Evolutionary conservation across 2,329 filamentous ascomycete genomes (phyloP).

Genomic region (Scedosporium minutisporum): DNA sequence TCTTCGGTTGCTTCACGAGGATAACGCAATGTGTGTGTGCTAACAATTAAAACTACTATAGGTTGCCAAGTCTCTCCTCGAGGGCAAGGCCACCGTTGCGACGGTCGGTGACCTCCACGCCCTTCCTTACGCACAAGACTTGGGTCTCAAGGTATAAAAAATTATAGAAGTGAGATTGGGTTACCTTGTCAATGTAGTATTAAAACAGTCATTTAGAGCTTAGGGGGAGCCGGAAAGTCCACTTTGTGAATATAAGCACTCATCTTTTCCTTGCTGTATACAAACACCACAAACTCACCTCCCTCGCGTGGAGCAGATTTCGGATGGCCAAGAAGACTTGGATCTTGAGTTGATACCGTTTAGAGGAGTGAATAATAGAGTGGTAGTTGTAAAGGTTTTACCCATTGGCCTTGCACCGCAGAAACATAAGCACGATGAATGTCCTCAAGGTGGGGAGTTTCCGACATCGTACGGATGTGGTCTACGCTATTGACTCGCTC

Average conservation of each 20-base stretch:
- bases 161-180: conserved; percentile 4
- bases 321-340: neutral
- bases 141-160: conserved; percentile 86
- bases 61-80: conserved; percentile 80
- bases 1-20: conserved; percentile 3
- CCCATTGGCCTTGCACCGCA: neutral
- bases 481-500: no score
- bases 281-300: neutral
- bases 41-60: conserved; percentile 28
- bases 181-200: conserved; percentile 12
- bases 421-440: no score
- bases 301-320: neutral
- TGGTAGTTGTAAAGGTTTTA: neutral
- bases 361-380: neutral
- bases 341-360: neutral
- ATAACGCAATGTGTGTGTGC: conserved; percentile 13
- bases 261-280: conserved; percentile 16
- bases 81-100: conserved; percentile 80
- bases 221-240: conserved; percentile 14
- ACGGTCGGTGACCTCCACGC: conserved; percentile 85
- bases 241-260: conserved; percentile 36
- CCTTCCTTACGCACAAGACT: conserved; percentile 86
- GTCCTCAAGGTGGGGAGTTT: no score
- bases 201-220: conserved; percentile 9
- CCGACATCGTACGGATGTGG: no score